Conservation (phyloP, 306 rosid species). For the Prunus campanulata region DNA sequence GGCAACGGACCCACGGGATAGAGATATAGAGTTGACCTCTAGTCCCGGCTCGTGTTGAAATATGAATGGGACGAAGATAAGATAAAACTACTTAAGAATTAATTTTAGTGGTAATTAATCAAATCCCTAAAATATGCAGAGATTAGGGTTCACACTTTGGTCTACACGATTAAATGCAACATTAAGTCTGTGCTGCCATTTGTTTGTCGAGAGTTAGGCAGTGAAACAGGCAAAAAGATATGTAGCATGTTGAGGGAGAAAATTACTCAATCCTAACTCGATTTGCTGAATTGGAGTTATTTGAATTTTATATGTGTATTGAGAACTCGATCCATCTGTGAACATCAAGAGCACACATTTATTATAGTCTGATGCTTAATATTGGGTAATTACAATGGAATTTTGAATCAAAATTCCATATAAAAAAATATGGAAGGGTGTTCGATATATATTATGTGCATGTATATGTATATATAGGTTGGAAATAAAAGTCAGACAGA, state of each 20-base stretch:
- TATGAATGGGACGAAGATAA: too few relatives aligned
- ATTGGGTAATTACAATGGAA: too few relatives aligned
- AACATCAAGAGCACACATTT: neutral
- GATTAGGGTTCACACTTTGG: neutral
- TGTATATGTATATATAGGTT: neutral
- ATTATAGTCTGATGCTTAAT: neutral
- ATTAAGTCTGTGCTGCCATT: neutral
- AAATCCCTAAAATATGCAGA: too few relatives aligned
- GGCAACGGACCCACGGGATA: too few relatives aligned
- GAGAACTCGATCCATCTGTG: neutral
- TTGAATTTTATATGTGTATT: neutral
- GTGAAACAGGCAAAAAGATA: neutral
- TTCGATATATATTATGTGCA: neutral
- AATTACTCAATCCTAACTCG: neutral
- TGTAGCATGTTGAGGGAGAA: neutral
- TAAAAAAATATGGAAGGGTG: neutral
- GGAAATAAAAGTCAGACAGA: neutral
- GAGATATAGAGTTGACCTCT: too few relatives aligned
- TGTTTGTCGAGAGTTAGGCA: neutral
- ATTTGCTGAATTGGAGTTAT: neutral
- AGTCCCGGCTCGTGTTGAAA: too few relatives aligned
- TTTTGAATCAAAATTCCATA: neutral
- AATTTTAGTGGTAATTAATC: too few relatives aligned
- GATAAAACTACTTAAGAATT: too few relatives aligned
- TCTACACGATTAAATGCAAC: neutral